Conservation (phyloP, 2,329 filamentous ascomycete genomes). For the Arthrocladium fulminans region DNA sequence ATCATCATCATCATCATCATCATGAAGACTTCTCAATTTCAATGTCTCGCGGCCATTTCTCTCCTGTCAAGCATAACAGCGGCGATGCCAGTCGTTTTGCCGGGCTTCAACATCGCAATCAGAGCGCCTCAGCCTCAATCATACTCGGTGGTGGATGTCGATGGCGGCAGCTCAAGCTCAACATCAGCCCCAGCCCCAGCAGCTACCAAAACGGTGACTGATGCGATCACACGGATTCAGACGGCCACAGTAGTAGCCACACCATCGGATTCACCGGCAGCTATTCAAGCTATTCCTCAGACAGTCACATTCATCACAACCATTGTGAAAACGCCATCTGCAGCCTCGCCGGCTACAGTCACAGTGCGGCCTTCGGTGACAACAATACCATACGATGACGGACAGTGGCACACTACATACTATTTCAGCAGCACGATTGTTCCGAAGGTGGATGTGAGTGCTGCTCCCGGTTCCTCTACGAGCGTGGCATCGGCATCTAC, state of each 20-base stretch:
- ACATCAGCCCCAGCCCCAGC: constrained; percentile 14
- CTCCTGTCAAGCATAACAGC: constrained; percentile 8
- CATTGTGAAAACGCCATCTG: constrained; percentile 5
- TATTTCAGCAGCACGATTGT: constrained; percentile 14
- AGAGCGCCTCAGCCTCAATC: constrained; percentile 16
- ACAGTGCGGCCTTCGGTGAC: constrained; percentile 16
- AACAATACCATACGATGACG: constrained; percentile 23
- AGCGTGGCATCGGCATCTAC: neutral
- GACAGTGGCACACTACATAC: constrained; percentile 27
- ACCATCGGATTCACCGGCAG: constrained; percentile 16
- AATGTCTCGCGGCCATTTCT: constrained; percentile 11
- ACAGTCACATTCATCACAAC: constrained; percentile 8
- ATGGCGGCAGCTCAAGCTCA: constrained; percentile 24
- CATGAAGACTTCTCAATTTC: constrained; percentile 11
- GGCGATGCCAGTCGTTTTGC: constrained; percentile 1
- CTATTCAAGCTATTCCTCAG: constrained; percentile 13
- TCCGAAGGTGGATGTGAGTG: constrained; percentile 2
- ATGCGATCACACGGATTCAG: constrained; percentile 21
- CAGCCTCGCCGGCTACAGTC: constrained; percentile 16
- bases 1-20: neutral
- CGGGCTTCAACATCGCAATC: constrained; percentile 8
- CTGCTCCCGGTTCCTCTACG: constrained; percentile 6
- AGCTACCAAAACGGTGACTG: constrained; percentile 18
- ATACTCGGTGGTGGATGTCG: constrained; percentile 29
- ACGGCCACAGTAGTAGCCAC: constrained; percentile 21